A percentile compares a stretch with the other conserved stretches of the same genome.
phyloP scores from a whole-genome alignment of 2,329 filamentous ascomycete genomes.

The Colletotrichum higginsianum region DNA sequence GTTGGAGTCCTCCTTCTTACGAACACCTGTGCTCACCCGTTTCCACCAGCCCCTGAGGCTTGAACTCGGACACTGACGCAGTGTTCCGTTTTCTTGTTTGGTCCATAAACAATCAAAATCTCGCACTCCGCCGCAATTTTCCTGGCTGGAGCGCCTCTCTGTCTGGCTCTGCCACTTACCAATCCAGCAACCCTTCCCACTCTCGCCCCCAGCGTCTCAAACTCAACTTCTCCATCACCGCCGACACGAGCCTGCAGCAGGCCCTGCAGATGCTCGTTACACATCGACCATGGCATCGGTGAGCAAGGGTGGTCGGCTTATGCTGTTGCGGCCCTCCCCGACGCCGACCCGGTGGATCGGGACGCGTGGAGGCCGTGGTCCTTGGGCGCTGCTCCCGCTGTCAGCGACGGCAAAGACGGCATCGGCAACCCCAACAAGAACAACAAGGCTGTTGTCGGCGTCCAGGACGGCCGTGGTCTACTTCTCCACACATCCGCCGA shows the following conservation, averaged over 20 bases:
- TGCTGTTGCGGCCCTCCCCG: conserved; percentile 28
- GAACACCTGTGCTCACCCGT: not conserved
- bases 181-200: not conserved
- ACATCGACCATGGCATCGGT: conserved; percentile 28
- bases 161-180: not conserved
- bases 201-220: conserved; percentile 1
- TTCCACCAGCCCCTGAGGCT: conserved; percentile 23
- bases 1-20: not conserved
- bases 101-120: conserved; percentile 35
- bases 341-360: conserved; percentile 38
- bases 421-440: conserved; percentile 12
- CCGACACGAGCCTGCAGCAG: conserved; percentile 36
- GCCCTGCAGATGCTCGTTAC: conserved; percentile 40
- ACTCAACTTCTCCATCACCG: conserved; percentile 1
- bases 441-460: not conserved
- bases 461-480: not conserved
- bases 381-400: conserved; percentile 26
- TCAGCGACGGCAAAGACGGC: conserved; percentile 34
- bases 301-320: conserved; percentile 40
- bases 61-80: conserved; percentile 13
- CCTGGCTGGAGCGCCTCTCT: not conserved
- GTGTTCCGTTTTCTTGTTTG: conserved; percentile 3
- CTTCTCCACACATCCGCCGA: conserved; percentile 41
- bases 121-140: conserved; percentile 10
- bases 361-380: conserved; percentile 30